Evolutionary conservation across 2,329 filamentous ascomycete species (phyloP).

Genomic region (Penicillium sp.): DNA sequence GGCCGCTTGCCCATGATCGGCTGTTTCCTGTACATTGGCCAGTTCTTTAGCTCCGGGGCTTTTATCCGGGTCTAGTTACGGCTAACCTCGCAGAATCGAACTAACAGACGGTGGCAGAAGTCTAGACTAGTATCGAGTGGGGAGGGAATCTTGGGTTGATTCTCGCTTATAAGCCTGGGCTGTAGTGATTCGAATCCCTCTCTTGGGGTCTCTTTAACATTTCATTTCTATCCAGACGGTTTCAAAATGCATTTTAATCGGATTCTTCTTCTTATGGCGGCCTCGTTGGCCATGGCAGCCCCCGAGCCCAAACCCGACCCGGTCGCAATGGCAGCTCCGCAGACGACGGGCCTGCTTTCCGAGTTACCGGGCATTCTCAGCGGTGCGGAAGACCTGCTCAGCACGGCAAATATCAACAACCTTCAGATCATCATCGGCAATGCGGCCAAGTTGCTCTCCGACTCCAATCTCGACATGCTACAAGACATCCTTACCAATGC

Average conservation of each 20-base stretch:
- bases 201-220: not conserved
- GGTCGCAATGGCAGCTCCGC: conserved; percentile 21
- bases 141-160: not conserved
- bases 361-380: conserved; percentile 26
- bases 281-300: conserved; percentile 17
- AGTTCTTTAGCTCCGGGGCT: conserved; percentile 1
- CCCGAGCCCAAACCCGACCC: conserved; percentile 23
- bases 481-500: conserved; percentile 27
- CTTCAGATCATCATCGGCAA: conserved; percentile 20
- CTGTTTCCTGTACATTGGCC: conserved; percentile 4
- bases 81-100: not conserved
- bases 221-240: not conserved
- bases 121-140: not conserved
- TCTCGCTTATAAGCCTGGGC: not conserved
- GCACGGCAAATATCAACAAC: conserved; percentile 18
- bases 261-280: conserved; percentile 19
- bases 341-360: conserved; percentile 21
- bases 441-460: conserved; percentile 22
- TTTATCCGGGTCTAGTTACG: conserved; percentile 1
- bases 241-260: conserved; percentile 22
- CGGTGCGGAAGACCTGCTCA: conserved; percentile 18
- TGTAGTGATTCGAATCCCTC: too few relatives aligned
- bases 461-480: conserved; percentile 22
- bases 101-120: not conserved
- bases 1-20: conserved; percentile 7